Percentiles rank a stretch among this genome's conserved stretches.
Conservation (phyloP, 305 asterid genomes). For the Solanum hybrid region DNA sequence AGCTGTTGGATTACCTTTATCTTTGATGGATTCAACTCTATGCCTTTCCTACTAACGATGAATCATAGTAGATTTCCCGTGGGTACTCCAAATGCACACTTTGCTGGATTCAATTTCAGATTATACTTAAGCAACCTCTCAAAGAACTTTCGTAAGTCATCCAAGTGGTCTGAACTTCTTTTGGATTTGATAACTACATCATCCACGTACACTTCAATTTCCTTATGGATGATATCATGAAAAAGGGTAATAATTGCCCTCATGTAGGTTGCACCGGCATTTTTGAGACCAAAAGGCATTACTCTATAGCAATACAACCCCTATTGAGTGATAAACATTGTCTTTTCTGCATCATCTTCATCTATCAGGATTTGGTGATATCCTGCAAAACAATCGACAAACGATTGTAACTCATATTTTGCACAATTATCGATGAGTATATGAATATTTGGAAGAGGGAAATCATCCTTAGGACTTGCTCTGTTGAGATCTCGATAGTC, state of each 20-base stretch:
- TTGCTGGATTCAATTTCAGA: too few relatives aligned
- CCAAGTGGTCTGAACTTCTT: too few relatives aligned
- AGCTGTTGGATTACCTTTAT: too few relatives aligned
- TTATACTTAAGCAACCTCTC: too few relatives aligned
- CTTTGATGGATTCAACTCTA: too few relatives aligned
- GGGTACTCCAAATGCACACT: too few relatives aligned
- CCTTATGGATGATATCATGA: background rate
- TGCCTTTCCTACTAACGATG: too few relatives aligned
- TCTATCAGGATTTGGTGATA: background rate
- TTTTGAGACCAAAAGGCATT: background rate
- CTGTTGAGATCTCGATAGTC: background rate
- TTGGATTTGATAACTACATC: background rate
- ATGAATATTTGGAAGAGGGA: background rate
- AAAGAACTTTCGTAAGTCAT: too few relatives aligned
- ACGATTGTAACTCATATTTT: background rate
- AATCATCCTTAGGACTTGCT: background rate
- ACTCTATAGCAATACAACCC: background rate
- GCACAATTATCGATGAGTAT: background rate
- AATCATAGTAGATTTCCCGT: too few relatives aligned
- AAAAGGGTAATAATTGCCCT: background rate
- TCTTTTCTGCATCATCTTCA: background rate
- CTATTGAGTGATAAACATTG: background rate
- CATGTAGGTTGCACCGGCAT: background rate
- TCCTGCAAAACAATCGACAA: background rate
- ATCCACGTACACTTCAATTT: background rate